Evolutionary conservation across 805 yeast genomes (phyloP), one percentile per base, ranked within the genome.

Genomic region (Torulaspora indica): DNA sequence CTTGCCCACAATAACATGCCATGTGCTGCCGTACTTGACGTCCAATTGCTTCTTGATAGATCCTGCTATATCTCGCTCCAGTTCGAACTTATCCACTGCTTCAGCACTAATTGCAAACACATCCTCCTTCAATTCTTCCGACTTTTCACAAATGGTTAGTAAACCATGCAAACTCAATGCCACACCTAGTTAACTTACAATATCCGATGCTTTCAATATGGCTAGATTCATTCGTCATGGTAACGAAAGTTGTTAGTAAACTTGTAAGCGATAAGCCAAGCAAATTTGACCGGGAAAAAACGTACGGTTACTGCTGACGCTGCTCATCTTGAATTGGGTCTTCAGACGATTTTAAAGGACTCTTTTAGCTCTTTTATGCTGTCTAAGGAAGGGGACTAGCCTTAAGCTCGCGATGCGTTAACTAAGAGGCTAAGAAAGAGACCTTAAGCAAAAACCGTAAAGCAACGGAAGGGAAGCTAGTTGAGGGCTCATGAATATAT

Each of bases 1-100:
- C 61, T 78, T 81, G 8, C 93, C 95, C 42, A 83, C 89, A 39
- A 85, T 74, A 2, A 82, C 86, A 60, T 85, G 91, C 95, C 93
- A 85, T 31, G 86, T 77, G 23, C 79, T 75, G 0, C 90, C 91
- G 47, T 72, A 76, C 36, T 71, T 63, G 37, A 74, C 72, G 59
- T 85, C 93, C 63, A 84, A 63, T 39, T 72, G 71, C 53, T 81
- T 81, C 67, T 85, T 85, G 48, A 84, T 64, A 43, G 66, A 69
- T 0, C 80, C 73, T 12, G 93, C 90, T 29, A 83, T 69, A 42
- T 84, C 91, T 18, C 67, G 48, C 40, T 64, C 69, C 35, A 63
- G 33, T 18, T 56, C 45, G 25, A 49, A 52, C 7, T 56, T 51
- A 8, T 46, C 45, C 30, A 53, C 42, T 12, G 66, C 66, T 9